A percentile compares a stretch with the other conserved stretches of the same genome.
phyloP scores from a whole-genome alignment of 257 asterid genomes.

The Rubia yunnanensis region DNA sequence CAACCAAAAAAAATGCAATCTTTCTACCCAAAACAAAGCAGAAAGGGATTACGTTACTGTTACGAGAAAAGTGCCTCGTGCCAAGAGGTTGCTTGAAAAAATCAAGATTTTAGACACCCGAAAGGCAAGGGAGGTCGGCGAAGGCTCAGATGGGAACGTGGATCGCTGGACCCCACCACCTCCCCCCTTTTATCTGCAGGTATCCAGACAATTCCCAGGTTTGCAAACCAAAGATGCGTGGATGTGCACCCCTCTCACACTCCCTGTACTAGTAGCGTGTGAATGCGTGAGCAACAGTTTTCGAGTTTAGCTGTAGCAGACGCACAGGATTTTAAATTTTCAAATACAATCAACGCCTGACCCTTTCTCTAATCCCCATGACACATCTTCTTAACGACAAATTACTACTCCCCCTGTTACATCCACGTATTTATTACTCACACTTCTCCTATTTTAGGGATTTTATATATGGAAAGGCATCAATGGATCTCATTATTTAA shows the following conservation, averaged over 20 bases:
- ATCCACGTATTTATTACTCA: too few relatives aligned
- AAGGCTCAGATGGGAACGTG: neutral
- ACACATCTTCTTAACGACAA: too few relatives aligned
- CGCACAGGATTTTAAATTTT: too few relatives aligned
- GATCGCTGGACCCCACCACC: neutral
- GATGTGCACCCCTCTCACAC: neutral
- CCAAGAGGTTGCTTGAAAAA: neutral
- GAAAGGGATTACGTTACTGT: neutral
- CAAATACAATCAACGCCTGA: neutral
- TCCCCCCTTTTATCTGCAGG: neutral
- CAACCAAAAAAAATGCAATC: neutral
- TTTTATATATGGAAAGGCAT: too few relatives aligned
- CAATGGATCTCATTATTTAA: too few relatives aligned
- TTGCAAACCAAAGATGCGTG: neutral
- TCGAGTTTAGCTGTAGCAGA: neutral
- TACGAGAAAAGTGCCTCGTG: neutral
- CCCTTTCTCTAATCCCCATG: neutral
- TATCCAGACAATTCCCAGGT: neutral
- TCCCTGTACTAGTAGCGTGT: neutral
- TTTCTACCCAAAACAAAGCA: neutral
- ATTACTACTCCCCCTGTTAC: too few relatives aligned
- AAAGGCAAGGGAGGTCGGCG: neutral
- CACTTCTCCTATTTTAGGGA: too few relatives aligned
- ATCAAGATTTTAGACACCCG: neutral
- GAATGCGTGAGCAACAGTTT: neutral